These are phyloP conservation scores for Solanum hybrid DNA, from an alignment of 305 asterid genomes.

Conservation along the genomic window DNA sequence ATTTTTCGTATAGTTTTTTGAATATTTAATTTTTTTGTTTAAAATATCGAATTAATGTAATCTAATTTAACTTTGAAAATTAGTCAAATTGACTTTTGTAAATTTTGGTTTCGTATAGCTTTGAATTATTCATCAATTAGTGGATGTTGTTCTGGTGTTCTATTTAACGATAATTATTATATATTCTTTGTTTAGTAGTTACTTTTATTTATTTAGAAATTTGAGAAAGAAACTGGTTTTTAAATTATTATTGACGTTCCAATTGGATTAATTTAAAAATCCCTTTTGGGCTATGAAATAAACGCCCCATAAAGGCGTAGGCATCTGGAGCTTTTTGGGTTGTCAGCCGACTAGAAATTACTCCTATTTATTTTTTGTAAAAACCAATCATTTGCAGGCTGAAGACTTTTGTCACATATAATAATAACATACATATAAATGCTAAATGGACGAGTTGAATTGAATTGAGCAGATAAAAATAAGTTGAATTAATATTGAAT, in stretches of 20 bases:
- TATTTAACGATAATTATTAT: too few species aligned
- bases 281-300: not conserved
- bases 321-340: not conserved
- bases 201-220: not conserved
- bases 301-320: not conserved
- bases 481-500: not conserved
- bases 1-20: too few species aligned
- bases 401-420: not conserved
- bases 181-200: not conserved
- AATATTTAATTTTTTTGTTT: too few species aligned
- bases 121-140: not conserved
- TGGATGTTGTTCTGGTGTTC: not conserved
- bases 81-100: too few species aligned
- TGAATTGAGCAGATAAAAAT: not conserved
- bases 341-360: not conserved
- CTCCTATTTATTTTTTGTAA: not conserved
- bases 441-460: not conserved
- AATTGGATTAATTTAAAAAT: not conserved
- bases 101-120: too few species aligned
- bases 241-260: not conserved
- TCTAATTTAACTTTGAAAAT: too few species aligned
- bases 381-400: not conserved
- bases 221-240: not conserved
- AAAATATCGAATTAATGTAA: too few species aligned
- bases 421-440: too few species aligned